Evolutionary conservation across 805 yeast species (phyloP).

Genomic region (Ogataea corticis): DNA sequence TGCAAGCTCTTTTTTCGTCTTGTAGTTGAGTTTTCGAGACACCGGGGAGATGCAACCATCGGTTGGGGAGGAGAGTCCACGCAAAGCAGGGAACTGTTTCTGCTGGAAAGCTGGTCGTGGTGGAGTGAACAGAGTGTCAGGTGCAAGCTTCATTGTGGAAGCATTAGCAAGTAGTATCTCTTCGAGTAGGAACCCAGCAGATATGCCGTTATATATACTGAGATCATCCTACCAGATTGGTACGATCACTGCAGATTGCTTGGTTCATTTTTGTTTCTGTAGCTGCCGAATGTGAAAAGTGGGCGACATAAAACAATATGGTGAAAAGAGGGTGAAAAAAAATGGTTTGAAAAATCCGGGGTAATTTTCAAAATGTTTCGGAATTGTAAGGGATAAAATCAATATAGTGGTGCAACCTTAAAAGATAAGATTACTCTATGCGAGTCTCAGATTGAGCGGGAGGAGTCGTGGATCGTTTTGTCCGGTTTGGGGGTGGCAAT

Average conservation of each 20-base stretch:
- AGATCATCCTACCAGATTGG: too few species aligned
- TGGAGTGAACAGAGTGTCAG: background rate
- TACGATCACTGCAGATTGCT: too few species aligned
- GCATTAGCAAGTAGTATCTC: background rate
- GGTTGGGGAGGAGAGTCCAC: slow-evolving; percentile 11
- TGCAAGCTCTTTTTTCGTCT: background rate
- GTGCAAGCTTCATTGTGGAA: background rate
- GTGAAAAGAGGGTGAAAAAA: background rate
- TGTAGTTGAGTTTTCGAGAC: background rate
- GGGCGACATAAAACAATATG: background rate
- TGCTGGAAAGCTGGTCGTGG: slow-evolving; percentile 1
- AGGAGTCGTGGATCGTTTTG: too few species aligned
- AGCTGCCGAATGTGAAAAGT: too few species aligned
- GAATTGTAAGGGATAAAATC: background rate
- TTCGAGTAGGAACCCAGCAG: too few species aligned
- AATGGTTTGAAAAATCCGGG: background rate
- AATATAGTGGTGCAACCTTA: too few species aligned
- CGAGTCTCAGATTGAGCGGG: too few species aligned
- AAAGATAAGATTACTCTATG: too few species aligned
- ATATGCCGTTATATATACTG: background rate
- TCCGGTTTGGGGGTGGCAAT: too few species aligned
- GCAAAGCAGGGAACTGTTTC: background rate
- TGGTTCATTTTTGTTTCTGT: too few species aligned
- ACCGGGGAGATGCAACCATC: slow-evolving; percentile 5
- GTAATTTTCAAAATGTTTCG: slow-evolving; percentile 2